phyloP scores from a whole-genome alignment of 2,329 filamentous ascomycete genomes.

The Venturia asperata region DNA sequence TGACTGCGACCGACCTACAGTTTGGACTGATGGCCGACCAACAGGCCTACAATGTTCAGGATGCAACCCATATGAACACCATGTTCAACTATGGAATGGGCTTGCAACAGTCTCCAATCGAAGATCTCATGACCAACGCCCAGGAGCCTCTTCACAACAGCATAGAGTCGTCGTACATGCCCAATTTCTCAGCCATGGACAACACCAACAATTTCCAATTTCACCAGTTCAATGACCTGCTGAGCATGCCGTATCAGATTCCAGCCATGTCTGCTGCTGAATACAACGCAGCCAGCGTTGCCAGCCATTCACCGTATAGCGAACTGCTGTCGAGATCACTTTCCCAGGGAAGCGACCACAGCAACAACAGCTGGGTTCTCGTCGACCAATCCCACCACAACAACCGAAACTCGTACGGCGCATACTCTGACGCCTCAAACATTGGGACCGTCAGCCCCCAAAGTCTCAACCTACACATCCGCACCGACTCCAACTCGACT shows the following conservation, averaged over 20 bases:
- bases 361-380: constrained; percentile 78
- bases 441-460: constrained; percentile 77
- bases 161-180: constrained; percentile 35
- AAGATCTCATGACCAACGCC: constrained; percentile 39
- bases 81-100: constrained; percentile 23
- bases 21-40: constrained; percentile 16
- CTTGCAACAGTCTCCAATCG: constrained; percentile 41
- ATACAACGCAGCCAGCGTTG: constrained; percentile 33
- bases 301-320: constrained; percentile 63
- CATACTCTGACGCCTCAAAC: constrained; percentile 37
- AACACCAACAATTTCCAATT: constrained; percentile 30
- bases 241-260: constrained; percentile 25
- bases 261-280: constrained; percentile 31
- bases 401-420: constrained; percentile 59
- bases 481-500: constrained; percentile 80
- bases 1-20: constrained; percentile 22
- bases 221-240: constrained; percentile 27
- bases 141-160: constrained; percentile 33
- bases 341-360: constrained; percentile 72
- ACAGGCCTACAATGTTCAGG: neutral
- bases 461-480: constrained; percentile 78
- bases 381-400: constrained; percentile 51
- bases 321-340: constrained; percentile 79
- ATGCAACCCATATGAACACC: constrained; percentile 4
- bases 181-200: constrained; percentile 43